phyloP scores from a whole-genome alignment of 345 rosid species.

The Gossypium sturtianum region DNA sequence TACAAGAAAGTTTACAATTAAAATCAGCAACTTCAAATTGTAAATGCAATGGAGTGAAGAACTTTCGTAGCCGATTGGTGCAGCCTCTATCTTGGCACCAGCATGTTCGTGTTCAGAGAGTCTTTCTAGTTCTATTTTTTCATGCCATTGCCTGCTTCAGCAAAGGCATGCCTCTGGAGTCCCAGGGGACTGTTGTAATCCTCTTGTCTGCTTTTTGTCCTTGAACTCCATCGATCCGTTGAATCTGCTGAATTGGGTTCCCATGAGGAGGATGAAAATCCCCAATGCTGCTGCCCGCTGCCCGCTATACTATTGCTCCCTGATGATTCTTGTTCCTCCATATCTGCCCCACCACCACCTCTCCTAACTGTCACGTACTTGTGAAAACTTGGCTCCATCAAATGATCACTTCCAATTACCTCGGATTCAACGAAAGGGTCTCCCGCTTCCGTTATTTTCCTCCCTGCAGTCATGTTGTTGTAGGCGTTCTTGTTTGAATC shows the following conservation, averaged over 20 bases:
- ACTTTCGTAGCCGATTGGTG: slow-evolving; percentile 5
- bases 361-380: slow-evolving; percentile 79
- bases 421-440: slow-evolving; percentile 69
- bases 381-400: slow-evolving; percentile 80
- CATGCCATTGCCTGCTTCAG: slow-evolving; percentile 30
- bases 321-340: slow-evolving; percentile 81
- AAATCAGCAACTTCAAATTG: neutral
- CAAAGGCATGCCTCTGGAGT: slow-evolving; percentile 17
- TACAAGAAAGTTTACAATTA: slow-evolving; percentile 2
- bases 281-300: slow-evolving; percentile 31
- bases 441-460: slow-evolving; percentile 32
- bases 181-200: slow-evolving; percentile 38
- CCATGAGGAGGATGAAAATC: slow-evolving; percentile 48
- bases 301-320: slow-evolving; percentile 81
- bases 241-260: slow-evolving; percentile 80
- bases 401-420: slow-evolving; percentile 41
- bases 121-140: slow-evolving; percentile 28
- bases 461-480: slow-evolving; percentile 17
- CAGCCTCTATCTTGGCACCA: slow-evolving; percentile 30
- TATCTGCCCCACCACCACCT: slow-evolving; percentile 42
- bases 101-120: slow-evolving; percentile 13
- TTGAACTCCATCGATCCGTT: slow-evolving; percentile 57
- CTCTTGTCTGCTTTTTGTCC: slow-evolving; percentile 41
- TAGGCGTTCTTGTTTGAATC: slow-evolving; percentile 29
- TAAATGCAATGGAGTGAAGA: slow-evolving; percentile 8